phyloP scores from a whole-genome alignment of 2,329 filamentous ascomycete species.

The Raffaelea ambrosiae region DNA sequence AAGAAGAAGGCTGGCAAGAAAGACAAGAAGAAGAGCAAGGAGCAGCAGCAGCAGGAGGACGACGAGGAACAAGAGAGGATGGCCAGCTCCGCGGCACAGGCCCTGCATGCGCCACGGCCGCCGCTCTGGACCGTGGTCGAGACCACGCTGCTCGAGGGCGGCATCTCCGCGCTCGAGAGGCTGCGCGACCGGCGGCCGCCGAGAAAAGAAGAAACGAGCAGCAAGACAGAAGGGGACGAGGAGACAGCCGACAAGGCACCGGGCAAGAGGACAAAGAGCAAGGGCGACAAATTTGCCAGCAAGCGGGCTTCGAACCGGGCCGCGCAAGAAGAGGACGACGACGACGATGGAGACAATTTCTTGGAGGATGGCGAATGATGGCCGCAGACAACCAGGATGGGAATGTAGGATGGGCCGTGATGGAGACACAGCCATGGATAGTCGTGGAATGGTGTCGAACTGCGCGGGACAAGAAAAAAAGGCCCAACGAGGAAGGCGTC shows the following conservation, averaged over 20 bases:
- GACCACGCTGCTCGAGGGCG: slow-evolving; percentile 52
- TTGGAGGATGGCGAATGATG: too few species aligned
- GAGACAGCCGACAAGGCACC: background rate
- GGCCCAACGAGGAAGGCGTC: too few species aligned
- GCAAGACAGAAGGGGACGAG: slow-evolving; percentile 1
- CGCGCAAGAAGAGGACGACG: too few species aligned
- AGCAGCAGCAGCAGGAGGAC: background rate
- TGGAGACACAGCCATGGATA: too few species aligned
- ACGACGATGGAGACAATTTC: too few species aligned
- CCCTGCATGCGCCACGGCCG: slow-evolving; percentile 37
- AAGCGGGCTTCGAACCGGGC: too few species aligned
- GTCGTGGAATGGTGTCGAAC: too few species aligned
- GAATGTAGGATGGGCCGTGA: too few species aligned
- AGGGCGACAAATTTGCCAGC: slow-evolving; percentile 30
- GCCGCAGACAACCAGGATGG: too few species aligned
- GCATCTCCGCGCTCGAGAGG: slow-evolving; percentile 39
- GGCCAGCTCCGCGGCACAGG: slow-evolving; percentile 30
- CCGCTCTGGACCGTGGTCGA: slow-evolving; percentile 64
- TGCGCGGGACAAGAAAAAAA: too few species aligned
- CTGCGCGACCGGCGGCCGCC: slow-evolving; percentile 42
- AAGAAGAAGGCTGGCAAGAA: background rate
- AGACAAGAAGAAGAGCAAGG: slow-evolving; percentile 20
- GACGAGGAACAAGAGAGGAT: slow-evolving; percentile 13
- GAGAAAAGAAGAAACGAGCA: slow-evolving; percentile 8
- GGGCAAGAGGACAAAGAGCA: background rate